Evolutionary conservation across 2,329 filamentous ascomycete genomes (phyloP).

Genomic region (Fusarium heterosporum): DNA sequence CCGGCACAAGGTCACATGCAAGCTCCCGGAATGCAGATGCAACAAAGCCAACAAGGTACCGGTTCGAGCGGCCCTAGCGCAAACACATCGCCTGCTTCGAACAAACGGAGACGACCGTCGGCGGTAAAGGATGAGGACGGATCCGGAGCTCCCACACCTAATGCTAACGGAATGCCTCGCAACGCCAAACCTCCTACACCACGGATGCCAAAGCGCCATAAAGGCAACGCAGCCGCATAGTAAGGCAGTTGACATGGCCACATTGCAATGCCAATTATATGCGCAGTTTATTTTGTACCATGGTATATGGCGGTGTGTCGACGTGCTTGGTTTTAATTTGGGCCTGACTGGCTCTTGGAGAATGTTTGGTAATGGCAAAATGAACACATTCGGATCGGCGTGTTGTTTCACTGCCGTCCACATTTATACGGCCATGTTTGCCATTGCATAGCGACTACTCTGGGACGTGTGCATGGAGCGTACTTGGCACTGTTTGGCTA

Average conservation of each 20-base stretch:
- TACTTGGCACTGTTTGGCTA: background rate
- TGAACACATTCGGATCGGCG: conserved; percentile 43
- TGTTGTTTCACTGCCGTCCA: conserved; percentile 18
- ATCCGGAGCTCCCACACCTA: conserved; percentile 62
- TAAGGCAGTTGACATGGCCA: conserved; percentile 5
- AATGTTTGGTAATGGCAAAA: conserved; percentile 39
- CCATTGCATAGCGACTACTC: conserved; percentile 23
- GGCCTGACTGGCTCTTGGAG: conserved; percentile 34
- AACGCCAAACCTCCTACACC: conserved; percentile 69
- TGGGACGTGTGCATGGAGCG: conserved; percentile 12
- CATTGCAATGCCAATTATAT: conserved; percentile 2
- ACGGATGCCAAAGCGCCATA: conserved; percentile 66
- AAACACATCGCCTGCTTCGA: conserved; percentile 72
- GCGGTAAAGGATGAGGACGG: conserved; percentile 68
- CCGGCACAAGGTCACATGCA: conserved; percentile 72
- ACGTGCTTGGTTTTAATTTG: conserved; percentile 36
- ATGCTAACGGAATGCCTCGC: conserved; percentile 63
- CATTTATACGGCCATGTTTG: conserved; percentile 17
- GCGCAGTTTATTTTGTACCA: conserved; percentile 48
- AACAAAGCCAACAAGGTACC: conserved; percentile 76
- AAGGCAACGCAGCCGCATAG: conserved; percentile 58
- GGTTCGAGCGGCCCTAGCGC: conserved; percentile 74
- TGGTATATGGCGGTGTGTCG: conserved; percentile 54
- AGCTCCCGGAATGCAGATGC: conserved; percentile 73
- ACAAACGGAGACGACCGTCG: conserved; percentile 69